Evolutionary conservation across 441 rosid genomes (phyloP).

Genomic region (Theobroma grandiflorum): DNA sequence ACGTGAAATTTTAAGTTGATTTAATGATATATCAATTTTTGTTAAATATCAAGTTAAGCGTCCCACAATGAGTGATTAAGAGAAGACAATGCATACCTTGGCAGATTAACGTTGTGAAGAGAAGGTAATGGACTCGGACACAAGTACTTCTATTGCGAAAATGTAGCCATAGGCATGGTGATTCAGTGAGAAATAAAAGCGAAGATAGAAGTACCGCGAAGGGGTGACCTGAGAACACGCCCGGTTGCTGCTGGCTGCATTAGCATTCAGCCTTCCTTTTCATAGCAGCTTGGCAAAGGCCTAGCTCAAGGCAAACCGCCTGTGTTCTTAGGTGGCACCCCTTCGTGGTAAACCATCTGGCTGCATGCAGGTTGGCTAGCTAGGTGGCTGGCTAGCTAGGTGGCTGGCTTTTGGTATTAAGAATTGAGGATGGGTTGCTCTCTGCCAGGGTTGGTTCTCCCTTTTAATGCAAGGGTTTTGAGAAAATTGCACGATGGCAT

Average conservation of each 20-base stretch:
- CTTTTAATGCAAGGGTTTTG: neutral
- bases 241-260: neutral
- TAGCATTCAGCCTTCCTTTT: neutral
- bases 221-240: conserved; percentile 72
- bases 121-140: no score
- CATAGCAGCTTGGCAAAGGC: no score
- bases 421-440: no score
- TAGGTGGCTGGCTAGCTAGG: neutral
- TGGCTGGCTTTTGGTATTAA: neutral
- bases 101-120: no score
- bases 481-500: neutral
- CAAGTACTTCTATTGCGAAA: neutral
- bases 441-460: neutral
- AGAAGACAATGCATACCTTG: no score
- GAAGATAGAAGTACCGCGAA: conserved; percentile 36
- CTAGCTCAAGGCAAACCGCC: neutral
- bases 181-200: no score
- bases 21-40: no score
- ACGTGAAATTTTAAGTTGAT: no score
- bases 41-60: no score
- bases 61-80: no score
- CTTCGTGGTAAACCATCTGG: conserved; percentile 31
- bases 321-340: conserved; percentile 44
- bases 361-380: neutral
- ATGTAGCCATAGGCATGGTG: neutral